These are phyloP conservation scores for Pelargonium myrrhifolium DNA, from an alignment of 441 rosid species.

Conservation along the genomic window DNA sequence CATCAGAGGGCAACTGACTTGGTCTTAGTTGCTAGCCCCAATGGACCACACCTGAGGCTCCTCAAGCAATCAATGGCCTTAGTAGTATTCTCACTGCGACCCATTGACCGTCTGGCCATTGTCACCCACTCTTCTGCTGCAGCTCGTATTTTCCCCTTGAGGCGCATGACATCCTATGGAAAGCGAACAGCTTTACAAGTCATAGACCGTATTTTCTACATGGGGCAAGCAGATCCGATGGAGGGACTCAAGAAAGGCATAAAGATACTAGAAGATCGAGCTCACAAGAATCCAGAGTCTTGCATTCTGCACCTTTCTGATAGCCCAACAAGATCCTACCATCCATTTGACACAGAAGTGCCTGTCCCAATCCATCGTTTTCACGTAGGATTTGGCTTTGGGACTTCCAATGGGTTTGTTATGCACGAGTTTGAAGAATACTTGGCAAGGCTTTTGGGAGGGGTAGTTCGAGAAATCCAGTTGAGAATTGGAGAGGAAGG, in stretches of 20 bases:
- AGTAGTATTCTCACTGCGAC: conserved; percentile 62
- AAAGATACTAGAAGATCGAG: conserved; percentile 70
- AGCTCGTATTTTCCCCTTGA: conserved; percentile 62
- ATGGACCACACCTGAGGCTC: conserved; percentile 70
- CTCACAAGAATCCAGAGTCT: conserved; percentile 56
- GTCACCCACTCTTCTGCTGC: conserved; percentile 75
- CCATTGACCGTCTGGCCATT: conserved; percentile 65
- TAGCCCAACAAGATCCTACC: conserved; percentile 51
- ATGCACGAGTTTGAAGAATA: conserved; percentile 77
- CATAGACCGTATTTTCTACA: conserved; percentile 69
- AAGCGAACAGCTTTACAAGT: conserved; percentile 66
- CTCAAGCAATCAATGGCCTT: conserved; percentile 76
- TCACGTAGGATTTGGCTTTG: conserved; percentile 66
- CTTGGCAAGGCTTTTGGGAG: conserved; percentile 47
- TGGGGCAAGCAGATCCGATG: conserved; percentile 65
- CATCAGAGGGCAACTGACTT: conserved; percentile 55
- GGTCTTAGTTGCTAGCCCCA: conserved; percentile 74
- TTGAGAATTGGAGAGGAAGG: conserved; percentile 59
- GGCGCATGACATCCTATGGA: conserved; percentile 76
- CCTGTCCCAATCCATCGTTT: conserved; percentile 57
- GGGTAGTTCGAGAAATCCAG: conserved; percentile 51
- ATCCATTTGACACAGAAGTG: conserved; percentile 33
- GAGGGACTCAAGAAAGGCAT: conserved; percentile 73
- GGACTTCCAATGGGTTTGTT: conserved; percentile 56
- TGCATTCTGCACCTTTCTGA: conserved; percentile 65